These are phyloP conservation scores for Biancaea sappan DNA, from an alignment of 306 rosid genomes.

Conservation along the genomic window DNA sequence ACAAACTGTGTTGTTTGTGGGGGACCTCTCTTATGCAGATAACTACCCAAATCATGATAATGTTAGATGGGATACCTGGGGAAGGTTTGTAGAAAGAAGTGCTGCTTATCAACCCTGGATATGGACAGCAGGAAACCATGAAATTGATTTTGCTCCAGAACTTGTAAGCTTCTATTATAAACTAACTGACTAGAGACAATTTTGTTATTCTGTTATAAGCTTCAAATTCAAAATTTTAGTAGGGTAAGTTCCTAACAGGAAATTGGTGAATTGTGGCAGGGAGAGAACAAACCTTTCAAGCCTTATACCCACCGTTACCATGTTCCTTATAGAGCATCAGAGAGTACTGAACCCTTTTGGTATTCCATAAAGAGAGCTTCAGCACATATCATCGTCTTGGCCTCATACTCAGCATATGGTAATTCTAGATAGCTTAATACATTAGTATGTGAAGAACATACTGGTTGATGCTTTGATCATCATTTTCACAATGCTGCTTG, in stretches of 20 bases:
- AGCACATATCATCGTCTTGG: conserved; percentile 76
- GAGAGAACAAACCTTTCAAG: conserved; percentile 67
- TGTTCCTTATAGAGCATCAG: conserved; percentile 63
- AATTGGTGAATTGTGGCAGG: conserved; percentile 47
- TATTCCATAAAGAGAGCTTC: conserved; percentile 93
- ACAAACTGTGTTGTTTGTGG: conserved; percentile 71
- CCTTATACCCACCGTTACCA: conserved; percentile 63
- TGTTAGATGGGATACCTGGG: conserved; percentile 91
- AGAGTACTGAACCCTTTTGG: conserved; percentile 76
- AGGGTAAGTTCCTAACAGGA: not conserved
- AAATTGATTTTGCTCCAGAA: conserved; percentile 77
- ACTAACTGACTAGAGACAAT: not conserved
- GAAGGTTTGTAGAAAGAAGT: conserved; percentile 84
- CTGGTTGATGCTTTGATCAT: not conserved
- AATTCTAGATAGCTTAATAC: conserved; percentile 12
- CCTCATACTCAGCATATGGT: conserved; percentile 89
- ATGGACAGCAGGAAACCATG: conserved; percentile 96
- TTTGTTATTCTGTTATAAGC: too few relatives aligned
- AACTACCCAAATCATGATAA: conserved; percentile 71
- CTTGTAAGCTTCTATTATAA: conserved; percentile 52
- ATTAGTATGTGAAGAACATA: not conserved
- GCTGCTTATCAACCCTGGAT: conserved; percentile 96
- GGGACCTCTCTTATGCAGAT: conserved; percentile 94
- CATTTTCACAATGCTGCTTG: not conserved
- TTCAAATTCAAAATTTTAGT: not conserved